Evolutionary conservation across 2,329 filamentous ascomycete species (phyloP).

Genomic region (Penicillium sp.): DNA sequence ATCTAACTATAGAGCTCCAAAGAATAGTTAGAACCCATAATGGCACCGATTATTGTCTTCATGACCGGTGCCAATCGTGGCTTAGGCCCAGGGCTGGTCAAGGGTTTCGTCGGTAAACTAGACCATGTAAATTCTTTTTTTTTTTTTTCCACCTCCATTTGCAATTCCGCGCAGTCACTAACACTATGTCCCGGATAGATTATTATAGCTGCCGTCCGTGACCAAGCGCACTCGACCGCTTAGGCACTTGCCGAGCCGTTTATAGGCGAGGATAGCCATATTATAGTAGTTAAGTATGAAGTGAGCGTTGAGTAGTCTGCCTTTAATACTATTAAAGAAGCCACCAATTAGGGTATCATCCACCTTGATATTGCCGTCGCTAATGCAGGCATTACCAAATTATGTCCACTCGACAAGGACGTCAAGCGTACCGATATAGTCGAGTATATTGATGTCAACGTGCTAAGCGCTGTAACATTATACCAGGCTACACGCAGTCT

Average conservation of each 20-base stretch:
- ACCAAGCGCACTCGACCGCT: constrained; percentile 24
- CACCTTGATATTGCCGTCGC: constrained; percentile 39
- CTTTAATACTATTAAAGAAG: constrained; percentile 24
- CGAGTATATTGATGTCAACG: constrained; percentile 27
- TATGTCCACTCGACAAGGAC: constrained; percentile 30
- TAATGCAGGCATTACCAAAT: constrained; percentile 35
- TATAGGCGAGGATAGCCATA: constrained; percentile 25
- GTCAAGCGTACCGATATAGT: constrained; percentile 27
- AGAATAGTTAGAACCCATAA: background rate
- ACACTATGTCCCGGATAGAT: background rate
- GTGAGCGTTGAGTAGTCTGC: constrained; percentile 26
- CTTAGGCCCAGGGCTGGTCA: constrained; percentile 13
- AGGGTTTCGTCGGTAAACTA: constrained; percentile 8
- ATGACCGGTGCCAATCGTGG: constrained; percentile 19
- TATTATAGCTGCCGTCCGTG: constrained; percentile 43
- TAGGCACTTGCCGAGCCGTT: constrained; percentile 22
- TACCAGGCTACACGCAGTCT: constrained; percentile 35
- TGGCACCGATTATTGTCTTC: constrained; percentile 10
- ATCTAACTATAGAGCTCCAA: background rate
- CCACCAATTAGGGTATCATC: constrained; percentile 26
- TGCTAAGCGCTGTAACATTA: constrained; percentile 29
- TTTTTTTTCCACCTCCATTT: no score
- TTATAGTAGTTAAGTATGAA: constrained; percentile 35
- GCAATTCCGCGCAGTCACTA: background rate
- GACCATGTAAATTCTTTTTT: constrained; percentile 6